Base-by-base conservation (phyloP, 805 yeast genomes). In the Candida ipomoeae region DNA sequence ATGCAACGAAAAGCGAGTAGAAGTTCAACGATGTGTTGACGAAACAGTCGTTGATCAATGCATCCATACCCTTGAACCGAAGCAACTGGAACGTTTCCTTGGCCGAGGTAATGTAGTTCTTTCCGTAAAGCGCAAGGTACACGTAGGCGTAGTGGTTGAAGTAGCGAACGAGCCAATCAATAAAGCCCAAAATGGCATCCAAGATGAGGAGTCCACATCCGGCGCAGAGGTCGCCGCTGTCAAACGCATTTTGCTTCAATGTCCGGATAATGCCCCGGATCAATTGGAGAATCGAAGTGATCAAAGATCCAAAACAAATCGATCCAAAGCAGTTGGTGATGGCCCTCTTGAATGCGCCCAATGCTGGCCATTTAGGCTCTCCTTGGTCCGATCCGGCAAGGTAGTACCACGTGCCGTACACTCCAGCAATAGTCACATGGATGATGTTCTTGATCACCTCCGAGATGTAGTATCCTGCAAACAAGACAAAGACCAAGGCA, bases 401-500 rank as follows among this genome's bases (percentile, higher is more conserved):
- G 67, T 89, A 91, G 67, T 88, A 90, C 97, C 97, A 91, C 7
- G 92, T 80, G 8, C 97, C 97, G 64, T 80, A 91, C 17, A 89
- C 82, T 23, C 96, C 96, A 21, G 92, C 78, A 43, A 89, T 83
- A 0, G 90, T 81, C 20, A 85, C 87, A 62, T 91, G 96, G 35
- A 89, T 83, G 14, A 87, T 76, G 60, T 87, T 89, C 68, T 84
- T 83, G 51, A 88, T 73, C 17, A 90, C 94, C 67, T 89, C 97
- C 29, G 94, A 79, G 52, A 89, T 80, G 65, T 82, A 86, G 64
- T 80, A 90, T 17, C 96, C 96, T 5, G 92, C 86, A 66, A 91
- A 88, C 56, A 89, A 82, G 5, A 85, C 81, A 66, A 80, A 85
- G 26, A 89, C 82, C 53, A 89, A 67, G 13, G 86, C 65, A 4